Percentiles rank a stretch among this genome's conserved stretches.
These are phyloP conservation scores for Amanita molliuscula DNA, from an alignment of 768 basidiomycete genomes.

Conservation along the genomic window DNA sequence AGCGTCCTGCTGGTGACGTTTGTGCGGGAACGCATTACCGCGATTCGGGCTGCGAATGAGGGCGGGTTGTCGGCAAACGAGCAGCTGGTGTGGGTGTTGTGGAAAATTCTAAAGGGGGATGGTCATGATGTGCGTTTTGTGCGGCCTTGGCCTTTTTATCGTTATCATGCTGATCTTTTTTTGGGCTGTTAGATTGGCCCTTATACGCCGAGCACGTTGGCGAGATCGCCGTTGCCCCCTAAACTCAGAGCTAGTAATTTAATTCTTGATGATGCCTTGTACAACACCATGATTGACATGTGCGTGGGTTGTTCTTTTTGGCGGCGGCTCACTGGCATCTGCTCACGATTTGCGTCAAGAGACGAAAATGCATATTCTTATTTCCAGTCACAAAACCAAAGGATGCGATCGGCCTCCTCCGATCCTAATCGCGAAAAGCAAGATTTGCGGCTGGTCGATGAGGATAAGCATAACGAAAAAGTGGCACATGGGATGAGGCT, in stretches of 20 bases:
- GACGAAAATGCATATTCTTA: slow-evolving; percentile 35
- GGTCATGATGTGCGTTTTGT: slow-evolving; percentile 57
- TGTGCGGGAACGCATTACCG: slow-evolving; percentile 54
- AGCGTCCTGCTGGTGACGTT: slow-evolving; percentile 61
- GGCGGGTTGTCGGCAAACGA: slow-evolving; percentile 52
- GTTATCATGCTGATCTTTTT: not conserved
- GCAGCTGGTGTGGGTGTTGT: slow-evolving; percentile 78
- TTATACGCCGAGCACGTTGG: slow-evolving; percentile 67
- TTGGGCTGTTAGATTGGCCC: slow-evolving; percentile 74
- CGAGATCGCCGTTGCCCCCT: slow-evolving; percentile 64
- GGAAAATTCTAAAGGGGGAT: slow-evolving; percentile 80
- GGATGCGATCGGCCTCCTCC: slow-evolving; percentile 30
- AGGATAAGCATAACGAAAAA: slow-evolving; percentile 46
- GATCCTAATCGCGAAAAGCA: slow-evolving; percentile 19
- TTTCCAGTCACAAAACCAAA: slow-evolving; percentile 25
- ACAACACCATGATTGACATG: slow-evolving; percentile 39
- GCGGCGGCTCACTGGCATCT: not conserved
- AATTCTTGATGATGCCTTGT: slow-evolving; percentile 53
- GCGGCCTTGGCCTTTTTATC: not conserved
- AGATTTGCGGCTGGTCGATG: slow-evolving; percentile 21
- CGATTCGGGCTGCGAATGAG: slow-evolving; percentile 37
- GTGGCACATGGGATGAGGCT: slow-evolving; percentile 58
- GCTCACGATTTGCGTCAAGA: slow-evolving; percentile 16
- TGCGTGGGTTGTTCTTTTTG: no score
- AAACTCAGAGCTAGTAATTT: slow-evolving; percentile 67